Evolutionary conservation across 371 early-diverging fungal genomes (phyloP).

Genomic region (Mucor racemosus): DNA sequence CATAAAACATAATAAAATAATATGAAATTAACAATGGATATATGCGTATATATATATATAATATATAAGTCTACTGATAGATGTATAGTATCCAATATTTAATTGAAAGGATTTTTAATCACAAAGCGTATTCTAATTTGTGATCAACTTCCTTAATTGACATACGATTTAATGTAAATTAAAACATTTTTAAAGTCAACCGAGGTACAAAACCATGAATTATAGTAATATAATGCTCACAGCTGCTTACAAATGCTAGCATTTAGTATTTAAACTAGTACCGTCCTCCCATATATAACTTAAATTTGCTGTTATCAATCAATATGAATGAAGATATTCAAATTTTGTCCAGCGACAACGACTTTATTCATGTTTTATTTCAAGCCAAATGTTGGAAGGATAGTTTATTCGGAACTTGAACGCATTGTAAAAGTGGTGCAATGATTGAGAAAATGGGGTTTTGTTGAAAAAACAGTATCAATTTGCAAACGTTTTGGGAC

Average conservation of each 20-base stretch:
- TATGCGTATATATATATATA: too few relatives aligned
- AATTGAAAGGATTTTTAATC: background rate
- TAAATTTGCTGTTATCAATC: too few relatives aligned
- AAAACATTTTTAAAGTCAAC: background rate
- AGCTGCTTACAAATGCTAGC: background rate
- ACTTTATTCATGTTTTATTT: background rate
- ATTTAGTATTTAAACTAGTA: too few relatives aligned
- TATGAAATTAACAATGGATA: too few relatives aligned
- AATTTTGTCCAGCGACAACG: too few relatives aligned
- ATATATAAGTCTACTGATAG: too few relatives aligned
- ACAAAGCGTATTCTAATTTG: background rate
- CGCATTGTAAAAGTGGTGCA: slow-evolving; percentile 1
- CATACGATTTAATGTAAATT: background rate
- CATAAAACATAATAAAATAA: background rate
- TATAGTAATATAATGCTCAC: background rate
- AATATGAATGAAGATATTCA: too few relatives aligned
- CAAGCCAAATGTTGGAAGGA: background rate
- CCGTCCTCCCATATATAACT: too few relatives aligned
- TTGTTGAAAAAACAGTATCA: background rate
- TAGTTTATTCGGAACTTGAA: background rate
- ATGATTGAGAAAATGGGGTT: slow-evolving; percentile 9
- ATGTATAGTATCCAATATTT: too few relatives aligned
- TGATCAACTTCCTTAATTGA: background rate
- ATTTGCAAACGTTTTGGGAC: background rate
- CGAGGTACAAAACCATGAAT: background rate